phyloP scores from a whole-genome alignment of 2,329 filamentous ascomycete genomes.

The Aspergillus pseudoglaucus region DNA sequence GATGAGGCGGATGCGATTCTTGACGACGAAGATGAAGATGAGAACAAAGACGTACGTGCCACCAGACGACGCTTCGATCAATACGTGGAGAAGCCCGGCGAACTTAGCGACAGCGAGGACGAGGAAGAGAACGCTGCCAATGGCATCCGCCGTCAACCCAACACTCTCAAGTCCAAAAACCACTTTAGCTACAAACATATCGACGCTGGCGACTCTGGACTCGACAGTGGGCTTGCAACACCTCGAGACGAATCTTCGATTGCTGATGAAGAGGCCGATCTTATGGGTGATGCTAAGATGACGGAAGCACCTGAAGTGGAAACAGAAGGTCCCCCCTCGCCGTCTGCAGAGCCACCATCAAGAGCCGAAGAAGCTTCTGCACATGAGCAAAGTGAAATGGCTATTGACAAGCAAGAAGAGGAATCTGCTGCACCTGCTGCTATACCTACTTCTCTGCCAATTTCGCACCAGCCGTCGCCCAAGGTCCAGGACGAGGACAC shows the following conservation, averaged over 20 bases:
- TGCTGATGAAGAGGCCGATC: slow-evolving; percentile 39
- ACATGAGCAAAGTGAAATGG: slow-evolving; percentile 26
- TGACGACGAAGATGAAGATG: slow-evolving; percentile 72
- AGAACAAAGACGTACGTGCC: slow-evolving; percentile 75
- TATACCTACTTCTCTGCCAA: slow-evolving; percentile 10
- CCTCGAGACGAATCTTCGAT: slow-evolving; percentile 38
- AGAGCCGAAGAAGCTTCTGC: slow-evolving; percentile 27
- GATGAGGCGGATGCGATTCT: slow-evolving; percentile 60
- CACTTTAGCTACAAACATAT: slow-evolving; percentile 58
- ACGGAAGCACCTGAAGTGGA: slow-evolving; percentile 35
- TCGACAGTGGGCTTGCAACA: slow-evolving; percentile 47
- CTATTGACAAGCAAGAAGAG: slow-evolving; percentile 24
- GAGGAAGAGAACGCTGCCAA: slow-evolving; percentile 68
- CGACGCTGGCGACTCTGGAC: slow-evolving; percentile 48
- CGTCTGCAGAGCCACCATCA: slow-evolving; percentile 24
- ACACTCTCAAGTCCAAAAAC: slow-evolving; percentile 45
- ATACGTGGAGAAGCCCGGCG: slow-evolving; percentile 66
- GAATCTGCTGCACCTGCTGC: slow-evolving; percentile 11
- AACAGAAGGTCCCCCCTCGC: slow-evolving; percentile 23
- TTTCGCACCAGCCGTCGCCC: slow-evolving; percentile 25
- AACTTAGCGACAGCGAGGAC: slow-evolving; percentile 82
- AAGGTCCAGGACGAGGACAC: slow-evolving; percentile 30
- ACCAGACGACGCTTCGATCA: slow-evolving; percentile 80
- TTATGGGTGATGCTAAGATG: slow-evolving; percentile 33
- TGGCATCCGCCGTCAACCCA: slow-evolving; percentile 58